Evolutionary conservation across 805 yeast species (phyloP).

Genomic region (Kodamaea hsintzibuensis): DNA sequence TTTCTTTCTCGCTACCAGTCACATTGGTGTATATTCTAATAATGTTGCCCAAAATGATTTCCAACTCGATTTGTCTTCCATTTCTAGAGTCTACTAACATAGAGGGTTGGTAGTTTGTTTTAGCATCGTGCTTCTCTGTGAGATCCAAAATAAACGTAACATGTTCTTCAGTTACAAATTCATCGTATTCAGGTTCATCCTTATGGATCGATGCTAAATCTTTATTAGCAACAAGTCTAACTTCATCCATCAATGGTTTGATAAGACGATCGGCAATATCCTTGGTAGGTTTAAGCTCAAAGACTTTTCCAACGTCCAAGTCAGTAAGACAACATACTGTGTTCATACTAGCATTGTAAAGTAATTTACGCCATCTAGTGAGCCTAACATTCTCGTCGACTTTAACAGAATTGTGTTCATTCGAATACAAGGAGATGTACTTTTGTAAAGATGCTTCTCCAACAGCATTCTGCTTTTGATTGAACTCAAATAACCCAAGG

Average conservation of each 20-base stretch:
- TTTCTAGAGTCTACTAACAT: conserved; percentile 42
- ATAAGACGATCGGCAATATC: conserved; percentile 26
- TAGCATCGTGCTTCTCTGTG: conserved; percentile 44
- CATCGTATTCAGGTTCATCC: conserved; percentile 20
- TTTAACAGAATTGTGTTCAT: conserved; percentile 35
- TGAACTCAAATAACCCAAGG: conserved; percentile 27
- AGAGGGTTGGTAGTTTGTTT: conserved; percentile 47
- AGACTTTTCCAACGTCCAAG: conserved; percentile 43
- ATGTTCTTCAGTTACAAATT: conserved; percentile 45
- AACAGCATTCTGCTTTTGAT: conserved; percentile 14
- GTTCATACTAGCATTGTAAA: conserved; percentile 39
- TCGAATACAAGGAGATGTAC: conserved; percentile 28
- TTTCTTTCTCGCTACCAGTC: conserved; percentile 1
- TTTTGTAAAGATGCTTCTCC: conserved; percentile 23
- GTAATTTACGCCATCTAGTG: conserved; percentile 42
- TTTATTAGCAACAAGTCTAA: conserved; percentile 63
- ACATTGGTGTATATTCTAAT: conserved; percentile 22
- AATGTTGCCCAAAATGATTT: conserved; percentile 42
- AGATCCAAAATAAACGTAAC: conserved; percentile 53
- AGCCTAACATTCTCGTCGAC: conserved; percentile 30
- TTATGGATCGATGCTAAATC: conserved; percentile 54
- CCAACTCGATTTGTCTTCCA: conserved; percentile 39
- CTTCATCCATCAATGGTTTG: conserved; percentile 67
- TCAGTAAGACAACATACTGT: conserved; percentile 35
- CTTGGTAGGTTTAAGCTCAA: conserved; percentile 20